Base-by-base conservation (phyloP, 805 yeast species). In the Debaryomyces hansenii region DNA sequence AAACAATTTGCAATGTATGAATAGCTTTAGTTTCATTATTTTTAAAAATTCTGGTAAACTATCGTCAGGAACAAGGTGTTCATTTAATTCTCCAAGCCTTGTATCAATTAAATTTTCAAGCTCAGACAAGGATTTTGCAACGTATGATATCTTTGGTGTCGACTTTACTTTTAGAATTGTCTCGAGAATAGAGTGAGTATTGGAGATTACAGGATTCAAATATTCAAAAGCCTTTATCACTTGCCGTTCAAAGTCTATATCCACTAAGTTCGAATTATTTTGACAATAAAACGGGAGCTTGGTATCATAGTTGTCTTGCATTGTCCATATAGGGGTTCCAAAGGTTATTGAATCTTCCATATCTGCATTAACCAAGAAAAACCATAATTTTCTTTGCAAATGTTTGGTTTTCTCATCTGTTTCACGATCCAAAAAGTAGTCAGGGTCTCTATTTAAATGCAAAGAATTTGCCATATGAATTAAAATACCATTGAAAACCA, bases 371-470 rank as follows among this genome's bases (percentile, higher is more conserved):
- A 40, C 7, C 15, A 40, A 27, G 16, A 40, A 20, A 37, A 15
- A 41, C 48, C 48, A 45, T 10, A 45, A 29, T 20, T 36, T 41
- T 20, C 45, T 34, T 20, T 27, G 33, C 14, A 45, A 45, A 36
- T 45, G 34, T 29, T 20, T 35, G 8, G 24, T 29, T 20, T 45
- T 39, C 7, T 29, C 41, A 33, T 21, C 38, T 9, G 24, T 34
- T 20, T 5, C n/a, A 20, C 35, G n/a, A 20, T 31, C 21, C n/a
- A 39, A 12, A 14, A 20, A 14, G 18, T 36, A 18, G n/a, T 20
- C 28, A 1, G 80, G 80, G 52, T 78, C 82, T 20, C 82, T 55
- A 50, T 77, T 73, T 41, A 78, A 54, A 1, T 82, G 82, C 28
- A 77, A 64, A 3, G 74, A 68, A 44, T 64, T 64, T 2, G 82